Evolutionary conservation across 2,329 filamentous ascomycete genomes (phyloP).

Genomic region (Colletotrichum coccodes): DNA sequence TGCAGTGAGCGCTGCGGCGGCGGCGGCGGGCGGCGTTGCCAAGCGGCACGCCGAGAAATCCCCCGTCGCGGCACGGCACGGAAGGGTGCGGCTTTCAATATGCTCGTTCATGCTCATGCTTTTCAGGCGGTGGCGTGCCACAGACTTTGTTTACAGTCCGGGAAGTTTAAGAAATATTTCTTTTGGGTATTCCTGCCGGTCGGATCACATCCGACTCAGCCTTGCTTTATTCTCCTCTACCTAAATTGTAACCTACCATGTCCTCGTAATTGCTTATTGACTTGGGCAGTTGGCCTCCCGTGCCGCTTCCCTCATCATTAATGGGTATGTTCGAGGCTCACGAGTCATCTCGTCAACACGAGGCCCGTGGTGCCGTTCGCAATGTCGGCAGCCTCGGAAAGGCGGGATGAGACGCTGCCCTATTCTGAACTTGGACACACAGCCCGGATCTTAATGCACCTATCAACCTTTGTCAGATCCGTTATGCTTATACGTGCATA

Average conservation of each 20-base stretch:
- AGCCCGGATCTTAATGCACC: too few species aligned
- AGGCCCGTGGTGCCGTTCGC: not conserved
- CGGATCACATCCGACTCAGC: not conserved
- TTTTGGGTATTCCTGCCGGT: too few species aligned
- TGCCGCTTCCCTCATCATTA: too few species aligned
- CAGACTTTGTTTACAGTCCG: not conserved
- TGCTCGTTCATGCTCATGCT: not conserved
- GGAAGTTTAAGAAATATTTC: too few species aligned
- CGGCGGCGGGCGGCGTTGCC: not conserved
- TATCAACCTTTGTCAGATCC: too few species aligned
- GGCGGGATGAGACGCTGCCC: not conserved
- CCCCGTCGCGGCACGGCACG: constrained; percentile 23
- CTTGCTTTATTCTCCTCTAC: too few species aligned
- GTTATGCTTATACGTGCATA: not conserved
- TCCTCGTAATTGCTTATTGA: not conserved
- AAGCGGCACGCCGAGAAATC: too few species aligned
- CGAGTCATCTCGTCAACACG: not conserved
- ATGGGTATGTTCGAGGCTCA: not conserved
- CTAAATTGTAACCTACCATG: too few species aligned
- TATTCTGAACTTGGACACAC: not conserved
- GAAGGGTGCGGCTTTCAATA: not conserved
- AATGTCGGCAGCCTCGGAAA: not conserved
- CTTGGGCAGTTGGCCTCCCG: not conserved
- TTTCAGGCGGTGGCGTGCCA: too few species aligned
- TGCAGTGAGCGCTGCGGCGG: not conserved